These are phyloP conservation scores for Pontederia paniculata DNA, from an alignment of 176 grass and related monocot genomes.

Conservation along the genomic window DNA sequence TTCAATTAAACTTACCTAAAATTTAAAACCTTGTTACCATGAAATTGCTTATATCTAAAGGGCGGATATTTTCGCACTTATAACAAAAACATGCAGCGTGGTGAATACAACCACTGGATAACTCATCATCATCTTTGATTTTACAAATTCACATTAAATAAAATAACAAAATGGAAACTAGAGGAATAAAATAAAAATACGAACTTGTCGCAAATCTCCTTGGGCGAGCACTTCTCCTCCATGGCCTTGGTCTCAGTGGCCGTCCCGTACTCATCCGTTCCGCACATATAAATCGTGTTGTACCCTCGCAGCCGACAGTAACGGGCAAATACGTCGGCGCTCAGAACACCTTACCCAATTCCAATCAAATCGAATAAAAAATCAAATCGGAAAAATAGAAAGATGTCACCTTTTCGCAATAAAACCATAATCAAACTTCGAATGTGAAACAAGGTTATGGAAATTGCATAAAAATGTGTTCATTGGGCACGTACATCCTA, in stretches of 20 bases:
- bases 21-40: too few relatives aligned
- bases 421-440: too few relatives aligned
- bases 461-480: not conserved
- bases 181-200: conserved; percentile 3
- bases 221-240: conserved; percentile 93
- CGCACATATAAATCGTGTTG: conserved; percentile 87
- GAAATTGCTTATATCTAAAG: too few relatives aligned
- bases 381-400: too few relatives aligned
- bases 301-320: conserved; percentile 76
- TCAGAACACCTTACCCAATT: conserved; percentile 55
- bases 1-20: too few relatives aligned
- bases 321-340: conserved; percentile 87
- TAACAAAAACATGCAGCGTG: too few relatives aligned
- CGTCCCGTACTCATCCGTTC: conserved; percentile 91
- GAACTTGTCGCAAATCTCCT: conserved; percentile 91
- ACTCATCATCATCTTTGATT: not conserved
- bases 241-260: conserved; percentile 91
- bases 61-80: too few relatives aligned
- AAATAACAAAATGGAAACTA: not conserved
- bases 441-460: too few relatives aligned
- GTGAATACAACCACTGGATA: too few relatives aligned
- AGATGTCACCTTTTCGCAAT: too few relatives aligned
- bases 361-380: too few relatives aligned
- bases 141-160: not conserved
- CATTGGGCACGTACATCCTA: conserved; percentile 8